Conservation (phyloP, 2,329 filamentous ascomycete species). For the Colletotrichum falcatum region DNA sequence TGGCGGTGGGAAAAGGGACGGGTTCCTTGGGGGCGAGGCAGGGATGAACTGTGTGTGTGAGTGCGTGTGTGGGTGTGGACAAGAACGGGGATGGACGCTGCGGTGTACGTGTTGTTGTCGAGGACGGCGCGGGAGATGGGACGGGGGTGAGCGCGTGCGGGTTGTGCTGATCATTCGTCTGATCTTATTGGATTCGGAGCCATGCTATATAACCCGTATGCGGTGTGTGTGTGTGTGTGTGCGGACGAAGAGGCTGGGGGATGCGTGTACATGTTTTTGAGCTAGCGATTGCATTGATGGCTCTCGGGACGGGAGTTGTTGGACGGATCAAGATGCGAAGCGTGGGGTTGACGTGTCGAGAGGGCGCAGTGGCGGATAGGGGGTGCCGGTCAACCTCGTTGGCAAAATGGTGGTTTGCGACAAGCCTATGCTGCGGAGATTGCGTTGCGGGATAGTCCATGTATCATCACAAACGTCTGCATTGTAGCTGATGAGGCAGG, state of each 20-base stretch:
- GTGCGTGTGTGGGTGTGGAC: background rate
- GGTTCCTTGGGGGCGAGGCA: background rate
- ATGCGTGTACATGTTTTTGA: background rate
- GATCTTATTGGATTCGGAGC: conserved; percentile 5
- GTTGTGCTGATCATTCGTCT: background rate
- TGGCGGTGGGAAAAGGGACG: background rate
- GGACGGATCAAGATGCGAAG: background rate
- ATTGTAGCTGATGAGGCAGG: background rate
- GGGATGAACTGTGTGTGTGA: background rate
- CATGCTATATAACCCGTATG: background rate
- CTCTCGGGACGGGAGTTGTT: background rate
- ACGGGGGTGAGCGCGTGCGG: background rate
- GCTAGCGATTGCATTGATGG: background rate
- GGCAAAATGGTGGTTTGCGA: background rate
- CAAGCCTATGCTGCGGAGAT: background rate
- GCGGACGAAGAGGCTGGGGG: background rate
- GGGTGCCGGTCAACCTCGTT: background rate
- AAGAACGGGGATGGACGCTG: background rate
- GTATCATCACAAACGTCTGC: background rate
- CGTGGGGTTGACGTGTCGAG: background rate
- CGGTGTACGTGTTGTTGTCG: background rate
- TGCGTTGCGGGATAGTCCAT: background rate
- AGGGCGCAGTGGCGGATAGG: background rate
- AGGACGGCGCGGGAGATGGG: conserved; percentile 3
- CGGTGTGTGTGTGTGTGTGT: background rate